Percentiles rank a stretch among this genome's conserved stretches.
Evolutionary conservation across 805 yeast species (phyloP).

Genomic region (Lachancea fermentati): DNA sequence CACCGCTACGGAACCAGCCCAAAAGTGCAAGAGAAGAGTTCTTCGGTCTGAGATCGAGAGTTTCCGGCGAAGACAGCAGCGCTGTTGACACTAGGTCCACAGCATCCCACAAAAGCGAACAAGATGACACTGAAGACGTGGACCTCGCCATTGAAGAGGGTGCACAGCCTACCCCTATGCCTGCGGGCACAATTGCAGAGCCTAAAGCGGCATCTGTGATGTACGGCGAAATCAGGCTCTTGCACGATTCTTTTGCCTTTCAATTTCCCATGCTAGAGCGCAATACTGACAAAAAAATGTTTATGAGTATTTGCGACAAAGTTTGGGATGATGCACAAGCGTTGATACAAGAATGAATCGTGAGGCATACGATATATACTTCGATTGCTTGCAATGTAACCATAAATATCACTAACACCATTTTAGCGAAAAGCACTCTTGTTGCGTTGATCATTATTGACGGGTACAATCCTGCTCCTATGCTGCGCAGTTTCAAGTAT

Average conservation of each 20-base stretch:
- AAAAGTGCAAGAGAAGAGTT: constrained; percentile 9
- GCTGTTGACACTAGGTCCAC: background rate
- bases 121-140: constrained; percentile 20
- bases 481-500: background rate
- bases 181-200: background rate
- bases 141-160: constrained; percentile 28
- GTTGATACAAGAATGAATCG: constrained; percentile 1
- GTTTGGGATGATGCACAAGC: constrained; percentile 29
- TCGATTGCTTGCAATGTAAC: background rate
- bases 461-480: background rate
- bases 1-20: constrained; percentile 10
- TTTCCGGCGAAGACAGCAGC: background rate
- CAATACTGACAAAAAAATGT: constrained; percentile 27
- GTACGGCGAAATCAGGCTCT: constrained; percentile 26
- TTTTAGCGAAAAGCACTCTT: background rate
- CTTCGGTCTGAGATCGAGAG: constrained; percentile 3
- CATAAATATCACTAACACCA: background rate
- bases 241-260: constrained; percentile 24
- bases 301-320: constrained; percentile 30
- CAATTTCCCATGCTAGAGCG: constrained; percentile 20
- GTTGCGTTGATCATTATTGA: background rate
- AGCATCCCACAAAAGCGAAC: background rate
- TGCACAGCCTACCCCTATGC: constrained; percentile 15
- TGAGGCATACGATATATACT: background rate
- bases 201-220: constrained; percentile 8